phyloP scores from a whole-genome alignment of 441 rosid genomes.

The Dalechampia spathulata region DNA sequence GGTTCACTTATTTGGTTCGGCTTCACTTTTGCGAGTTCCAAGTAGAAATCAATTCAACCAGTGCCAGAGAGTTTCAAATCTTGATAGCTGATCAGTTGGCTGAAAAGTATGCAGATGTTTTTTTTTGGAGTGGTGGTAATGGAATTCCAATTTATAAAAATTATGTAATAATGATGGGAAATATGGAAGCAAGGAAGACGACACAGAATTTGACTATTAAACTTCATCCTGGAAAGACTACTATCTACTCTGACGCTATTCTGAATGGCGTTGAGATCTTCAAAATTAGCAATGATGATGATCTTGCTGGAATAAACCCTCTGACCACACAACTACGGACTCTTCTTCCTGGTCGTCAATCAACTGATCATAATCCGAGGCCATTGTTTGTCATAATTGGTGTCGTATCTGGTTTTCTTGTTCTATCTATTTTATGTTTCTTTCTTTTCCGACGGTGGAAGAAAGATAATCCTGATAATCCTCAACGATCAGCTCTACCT shows the following conservation, averaged over 20 bases:
- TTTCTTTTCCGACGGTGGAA: constrained; percentile 17
- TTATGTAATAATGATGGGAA: constrained; percentile 3
- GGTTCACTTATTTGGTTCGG: constrained; percentile 28
- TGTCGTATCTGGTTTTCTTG: background rate
- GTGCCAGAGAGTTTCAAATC: constrained; percentile 23
- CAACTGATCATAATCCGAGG: no score
- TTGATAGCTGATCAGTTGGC: constrained; percentile 4
- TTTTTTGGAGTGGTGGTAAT: constrained; percentile 17
- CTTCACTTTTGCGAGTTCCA: constrained; percentile 39
- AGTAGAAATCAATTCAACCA: accelerated
- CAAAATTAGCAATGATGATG: constrained; percentile 10
- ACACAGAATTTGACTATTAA: constrained; percentile 21
- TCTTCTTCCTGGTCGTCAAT: constrained; percentile 1
- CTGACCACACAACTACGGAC: background rate
- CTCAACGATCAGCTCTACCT: constrained; percentile 25
- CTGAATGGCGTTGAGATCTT: constrained; percentile 50
- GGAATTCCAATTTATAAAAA: constrained; percentile 26
- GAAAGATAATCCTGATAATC: constrained; percentile 14
- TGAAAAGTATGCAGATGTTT: constrained; percentile 8
- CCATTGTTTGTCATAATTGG: no score
- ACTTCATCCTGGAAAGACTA: accelerated
- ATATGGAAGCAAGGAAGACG: background rate
- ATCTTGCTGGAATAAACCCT: constrained; percentile 36
- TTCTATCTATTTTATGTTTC: constrained; percentile 15
- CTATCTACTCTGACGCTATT: constrained; percentile 14